Conservation (phyloP, 805 yeast species). For the Yamadazyma ubonensis region DNA sequence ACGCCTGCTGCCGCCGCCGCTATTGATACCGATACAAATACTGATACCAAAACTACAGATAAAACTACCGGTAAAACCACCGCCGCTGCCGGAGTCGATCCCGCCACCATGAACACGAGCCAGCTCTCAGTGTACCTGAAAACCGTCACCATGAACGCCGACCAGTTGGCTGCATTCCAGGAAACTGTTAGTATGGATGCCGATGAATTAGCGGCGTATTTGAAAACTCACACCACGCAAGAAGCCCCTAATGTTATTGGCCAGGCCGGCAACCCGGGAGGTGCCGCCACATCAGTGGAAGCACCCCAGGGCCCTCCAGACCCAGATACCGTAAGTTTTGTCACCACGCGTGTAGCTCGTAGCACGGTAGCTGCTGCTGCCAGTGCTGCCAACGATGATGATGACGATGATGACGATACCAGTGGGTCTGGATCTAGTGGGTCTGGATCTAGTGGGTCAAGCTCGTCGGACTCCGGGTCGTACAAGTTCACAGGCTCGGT, state of each 20-base stretch:
- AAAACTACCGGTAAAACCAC: slow-evolving; percentile 8
- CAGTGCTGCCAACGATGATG: too few relatives aligned
- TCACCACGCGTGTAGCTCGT: slow-evolving; percentile 33
- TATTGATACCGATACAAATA: slow-evolving; percentile 18
- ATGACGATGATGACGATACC: too few relatives aligned
- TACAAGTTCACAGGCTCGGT: neutral
- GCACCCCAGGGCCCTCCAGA: slow-evolving; percentile 18
- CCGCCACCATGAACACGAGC: too few relatives aligned
- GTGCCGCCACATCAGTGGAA: slow-evolving; percentile 14
- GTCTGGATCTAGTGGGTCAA: neutral
- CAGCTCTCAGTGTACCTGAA: too few relatives aligned
- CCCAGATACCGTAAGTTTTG: slow-evolving; percentile 23
- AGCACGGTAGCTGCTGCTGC: slow-evolving; percentile 16
- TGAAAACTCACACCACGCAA: slow-evolving; percentile 15
- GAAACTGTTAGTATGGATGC: slow-evolving; percentile 18
- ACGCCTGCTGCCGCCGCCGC: slow-evolving; percentile 19
- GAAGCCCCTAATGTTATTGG: slow-evolving; percentile 9
- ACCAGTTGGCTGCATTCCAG: slow-evolving; percentile 8
- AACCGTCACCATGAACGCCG: slow-evolving; percentile 8
- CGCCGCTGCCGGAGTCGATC: slow-evolving; percentile 9
- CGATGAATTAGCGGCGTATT: slow-evolving; percentile 10
- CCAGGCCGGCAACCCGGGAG: slow-evolving; percentile 18
- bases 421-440: slow-evolving; percentile 7
- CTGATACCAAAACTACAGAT: slow-evolving; percentile 20
- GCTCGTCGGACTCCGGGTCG: slow-evolving; percentile 13